These are phyloP conservation scores for Yamadazyma sp. DNA, from an alignment of 1,139 yeast genomes.

Conservation along the genomic window DNA sequence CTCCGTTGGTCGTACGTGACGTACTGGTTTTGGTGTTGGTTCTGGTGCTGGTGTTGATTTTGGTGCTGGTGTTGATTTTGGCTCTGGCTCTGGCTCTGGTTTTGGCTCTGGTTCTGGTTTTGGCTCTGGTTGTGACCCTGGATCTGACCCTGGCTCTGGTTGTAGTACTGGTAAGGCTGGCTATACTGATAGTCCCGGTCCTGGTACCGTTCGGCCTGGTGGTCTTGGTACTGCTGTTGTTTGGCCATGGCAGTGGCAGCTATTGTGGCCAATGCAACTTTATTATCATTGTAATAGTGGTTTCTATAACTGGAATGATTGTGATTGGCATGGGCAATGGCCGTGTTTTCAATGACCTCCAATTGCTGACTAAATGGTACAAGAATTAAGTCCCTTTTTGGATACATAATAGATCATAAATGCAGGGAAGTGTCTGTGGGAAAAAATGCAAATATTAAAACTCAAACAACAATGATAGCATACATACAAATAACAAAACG, in stretches of 20 bases:
- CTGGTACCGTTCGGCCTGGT: background rate
- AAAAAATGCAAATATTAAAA: background rate
- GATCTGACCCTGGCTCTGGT: background rate
- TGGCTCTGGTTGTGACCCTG: background rate
- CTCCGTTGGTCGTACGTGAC: no score
- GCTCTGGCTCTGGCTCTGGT: no score
- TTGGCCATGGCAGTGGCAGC: slow-evolving; percentile 14
- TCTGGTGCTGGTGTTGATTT: background rate
- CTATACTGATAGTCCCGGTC: slow-evolving; percentile 1
- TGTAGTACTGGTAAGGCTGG: background rate
- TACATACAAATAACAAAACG: background rate
- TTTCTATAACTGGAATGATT: background rate
- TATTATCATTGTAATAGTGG: slow-evolving; percentile 5
- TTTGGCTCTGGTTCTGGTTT: background rate
- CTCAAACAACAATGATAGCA: background rate
- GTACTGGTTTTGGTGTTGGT: background rate
- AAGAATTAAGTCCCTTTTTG: slow-evolving; percentile 28
- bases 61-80: no score
- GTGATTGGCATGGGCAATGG: background rate
- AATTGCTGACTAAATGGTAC: slow-evolving; percentile 33
- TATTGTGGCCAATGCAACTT: slow-evolving; percentile 10
- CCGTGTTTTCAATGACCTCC: slow-evolving; percentile 15
- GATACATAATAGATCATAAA: slow-evolving; percentile 18
- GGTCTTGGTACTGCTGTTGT: slow-evolving; percentile 8
- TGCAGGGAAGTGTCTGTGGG: background rate